A percentile compares a stretch with the other conserved stretches of the same genome.
Evolutionary conservation across 306 rosid genomes (phyloP).

Genomic region (Carpinus viminea): DNA sequence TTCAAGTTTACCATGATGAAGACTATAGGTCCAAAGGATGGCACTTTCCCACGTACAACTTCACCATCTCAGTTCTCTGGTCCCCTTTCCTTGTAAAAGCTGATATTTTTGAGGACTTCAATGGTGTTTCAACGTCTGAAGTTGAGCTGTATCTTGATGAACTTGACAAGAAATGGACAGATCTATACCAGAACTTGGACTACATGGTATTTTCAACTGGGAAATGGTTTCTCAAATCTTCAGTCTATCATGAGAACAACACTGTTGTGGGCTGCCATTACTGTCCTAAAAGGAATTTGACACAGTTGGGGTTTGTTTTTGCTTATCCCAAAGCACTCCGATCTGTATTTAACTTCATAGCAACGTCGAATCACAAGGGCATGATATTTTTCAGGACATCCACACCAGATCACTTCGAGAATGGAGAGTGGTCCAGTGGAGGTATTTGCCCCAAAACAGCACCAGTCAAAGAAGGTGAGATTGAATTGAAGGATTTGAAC

Average conservation of each 20-base stretch:
- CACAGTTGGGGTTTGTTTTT: slow-evolving; percentile 73
- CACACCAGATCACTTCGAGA: slow-evolving; percentile 93
- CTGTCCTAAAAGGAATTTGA: slow-evolving; percentile 64
- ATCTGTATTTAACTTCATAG: slow-evolving; percentile 58
- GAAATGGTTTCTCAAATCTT: slow-evolving; percentile 89
- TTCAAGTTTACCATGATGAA: slow-evolving; percentile 75
- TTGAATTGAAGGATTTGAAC: slow-evolving; percentile 57
- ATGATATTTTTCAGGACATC: slow-evolving; percentile 74
- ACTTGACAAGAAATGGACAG: slow-evolving; percentile 70
- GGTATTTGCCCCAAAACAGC: slow-evolving; percentile 73
- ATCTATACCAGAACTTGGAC: slow-evolving; percentile 50
- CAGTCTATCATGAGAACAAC: slow-evolving; percentile 76
- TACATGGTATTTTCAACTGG: slow-evolving; percentile 89
- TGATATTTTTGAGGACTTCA: slow-evolving; percentile 77
- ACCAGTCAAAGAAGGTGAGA: slow-evolving; percentile 81
- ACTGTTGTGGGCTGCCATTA: slow-evolving; percentile 77
- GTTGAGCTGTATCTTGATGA: slow-evolving; percentile 77
- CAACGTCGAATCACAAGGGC: slow-evolving; percentile 75
- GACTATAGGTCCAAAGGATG: slow-evolving; percentile 75
- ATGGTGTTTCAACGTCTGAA: slow-evolving; percentile 89
- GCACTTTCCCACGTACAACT: slow-evolving; percentile 73
- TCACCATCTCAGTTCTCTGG: slow-evolving; percentile 65
- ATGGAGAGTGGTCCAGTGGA: slow-evolving; percentile 93
- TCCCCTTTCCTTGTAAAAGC: slow-evolving; percentile 91
- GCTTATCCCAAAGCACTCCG: slow-evolving; percentile 82